Evolutionary conservation across 2,329 filamentous ascomycete genomes (phyloP).

Genomic region (Diplodia mutila): DNA sequence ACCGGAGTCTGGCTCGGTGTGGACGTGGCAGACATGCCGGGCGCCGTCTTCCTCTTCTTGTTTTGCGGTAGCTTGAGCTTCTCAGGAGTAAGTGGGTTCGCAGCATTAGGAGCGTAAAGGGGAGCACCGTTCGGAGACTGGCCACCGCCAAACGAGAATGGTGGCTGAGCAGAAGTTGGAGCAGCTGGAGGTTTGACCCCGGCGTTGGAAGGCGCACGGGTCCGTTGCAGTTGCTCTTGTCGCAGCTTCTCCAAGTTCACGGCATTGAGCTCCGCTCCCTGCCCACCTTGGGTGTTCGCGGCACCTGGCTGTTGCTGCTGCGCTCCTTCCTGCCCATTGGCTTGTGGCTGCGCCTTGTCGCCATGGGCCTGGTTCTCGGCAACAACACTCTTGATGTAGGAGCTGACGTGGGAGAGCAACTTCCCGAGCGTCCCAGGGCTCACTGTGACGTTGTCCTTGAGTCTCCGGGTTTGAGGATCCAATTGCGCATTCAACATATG

Average conservation of each 20-base stretch:
- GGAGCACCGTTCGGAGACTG: conserved; percentile 62
- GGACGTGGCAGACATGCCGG: conserved; percentile 44
- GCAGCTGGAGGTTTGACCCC: conserved; percentile 49
- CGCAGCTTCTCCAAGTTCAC: conserved; percentile 33
- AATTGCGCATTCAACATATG: conserved; percentile 15
- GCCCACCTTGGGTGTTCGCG: conserved; percentile 27
- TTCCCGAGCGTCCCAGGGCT: neutral
- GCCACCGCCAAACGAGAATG: conserved; percentile 54
- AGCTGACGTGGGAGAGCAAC: conserved; percentile 31
- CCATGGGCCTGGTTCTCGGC: neutral
- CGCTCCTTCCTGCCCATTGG: neutral
- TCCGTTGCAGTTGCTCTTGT: conserved; percentile 50
- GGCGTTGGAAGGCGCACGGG: conserved; percentile 30
- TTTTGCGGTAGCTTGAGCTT: conserved; percentile 61
- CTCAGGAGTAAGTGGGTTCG: conserved; percentile 57
- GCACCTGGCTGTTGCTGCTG: conserved; percentile 21
- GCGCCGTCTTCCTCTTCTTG: conserved; percentile 58
- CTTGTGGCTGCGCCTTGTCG: conserved; percentile 6
- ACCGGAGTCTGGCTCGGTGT: conserved; percentile 40
- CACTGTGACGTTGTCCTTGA: conserved; percentile 5
- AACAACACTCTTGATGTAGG: conserved; percentile 34
- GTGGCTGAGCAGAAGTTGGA: conserved; percentile 56
- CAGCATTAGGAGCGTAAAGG: conserved; percentile 52
- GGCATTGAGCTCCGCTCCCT: conserved; percentile 38
- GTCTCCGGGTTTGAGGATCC: neutral